Percentiles rank a stretch among this genome's conserved stretches.
Evolutionary conservation across 805 yeast genomes (phyloP).

Genomic region (Lachancea nothofagi): DNA sequence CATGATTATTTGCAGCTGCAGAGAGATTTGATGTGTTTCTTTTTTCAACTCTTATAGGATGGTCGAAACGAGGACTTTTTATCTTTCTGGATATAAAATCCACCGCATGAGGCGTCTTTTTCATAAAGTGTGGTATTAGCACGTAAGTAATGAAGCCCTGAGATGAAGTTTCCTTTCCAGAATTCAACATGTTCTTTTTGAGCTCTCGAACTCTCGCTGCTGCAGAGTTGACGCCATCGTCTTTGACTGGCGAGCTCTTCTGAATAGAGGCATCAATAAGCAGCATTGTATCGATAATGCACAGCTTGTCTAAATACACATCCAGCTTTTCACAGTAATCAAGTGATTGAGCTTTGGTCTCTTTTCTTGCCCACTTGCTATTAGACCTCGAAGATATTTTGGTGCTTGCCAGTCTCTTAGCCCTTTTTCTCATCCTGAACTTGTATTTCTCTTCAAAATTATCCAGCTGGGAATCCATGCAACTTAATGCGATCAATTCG

Average conservation of each 20-base stretch:
- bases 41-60: slow-evolving; percentile 4
- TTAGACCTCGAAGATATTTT: slow-evolving; percentile 10
- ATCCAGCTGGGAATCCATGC: slow-evolving; percentile 33
- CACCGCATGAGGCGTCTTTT: slow-evolving; percentile 43
- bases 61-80: slow-evolving; percentile 42
- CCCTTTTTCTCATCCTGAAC: slow-evolving; percentile 22
- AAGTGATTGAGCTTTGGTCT: slow-evolving; percentile 19
- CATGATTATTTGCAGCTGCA: not conserved
- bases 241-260: slow-evolving; percentile 7
- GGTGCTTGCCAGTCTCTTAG: slow-evolving; percentile 31
- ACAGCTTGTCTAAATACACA: slow-evolving; percentile 46
- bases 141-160: slow-evolving; percentile 47
- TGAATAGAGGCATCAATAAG: slow-evolving; percentile 27
- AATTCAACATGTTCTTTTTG: slow-evolving; percentile 22
- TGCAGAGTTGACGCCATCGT: not conserved
- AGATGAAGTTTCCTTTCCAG: slow-evolving; percentile 36
- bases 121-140: slow-evolving; percentile 48
- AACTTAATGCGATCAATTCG: slow-evolving; percentile 38
- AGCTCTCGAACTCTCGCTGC: slow-evolving; percentile 17
- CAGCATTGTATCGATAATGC: slow-evolving; percentile 47
- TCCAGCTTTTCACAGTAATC: slow-evolving; percentile 36
- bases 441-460: slow-evolving; percentile 28
- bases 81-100: slow-evolving; percentile 42
- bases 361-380: slow-evolving; percentile 21
- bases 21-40: not conserved